A percentile compares a stretch with the other conserved stretches of the same genome.
Evolutionary conservation across 139 green algal species (phyloP).

Genomic region (Coccomyxa sp.): DNA sequence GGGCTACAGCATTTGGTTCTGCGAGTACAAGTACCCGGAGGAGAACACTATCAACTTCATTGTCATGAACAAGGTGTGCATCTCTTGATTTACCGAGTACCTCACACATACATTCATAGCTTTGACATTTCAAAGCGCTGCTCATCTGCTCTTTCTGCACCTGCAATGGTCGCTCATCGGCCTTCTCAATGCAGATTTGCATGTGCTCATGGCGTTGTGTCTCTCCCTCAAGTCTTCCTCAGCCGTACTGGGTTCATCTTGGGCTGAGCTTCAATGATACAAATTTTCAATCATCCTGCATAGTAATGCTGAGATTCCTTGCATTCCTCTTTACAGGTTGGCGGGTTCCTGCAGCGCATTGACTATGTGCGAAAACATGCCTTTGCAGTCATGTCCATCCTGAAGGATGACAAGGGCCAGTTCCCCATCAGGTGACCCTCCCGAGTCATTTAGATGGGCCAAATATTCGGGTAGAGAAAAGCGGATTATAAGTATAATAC

Average conservation of each 20-base stretch:
- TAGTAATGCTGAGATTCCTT: too few relatives aligned
- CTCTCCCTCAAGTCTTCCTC: too few relatives aligned
- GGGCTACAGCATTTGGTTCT: slow-evolving; percentile 60
- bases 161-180: too few relatives aligned
- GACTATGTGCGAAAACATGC: slow-evolving; percentile 60
- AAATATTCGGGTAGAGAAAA: background rate
- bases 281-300: too few relatives aligned
- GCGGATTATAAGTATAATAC: background rate
- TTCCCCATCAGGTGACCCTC: slow-evolving; percentile 37
- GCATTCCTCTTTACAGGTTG: slow-evolving; percentile 13
- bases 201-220: too few relatives aligned
- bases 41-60: slow-evolving; percentile 67
- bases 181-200: too few relatives aligned
- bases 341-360: slow-evolving; percentile 60
- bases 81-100: background rate
- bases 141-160: too few relatives aligned
- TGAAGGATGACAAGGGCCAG: slow-evolving; percentile 42
- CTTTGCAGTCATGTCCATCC: slow-evolving; percentile 67
- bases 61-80: slow-evolving; percentile 60
- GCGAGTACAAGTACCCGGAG: slow-evolving; percentile 66
- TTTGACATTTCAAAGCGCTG: too few relatives aligned
- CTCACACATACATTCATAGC: background rate
- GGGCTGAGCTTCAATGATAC: too few relatives aligned
- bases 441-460: background rate
- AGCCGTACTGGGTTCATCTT: too few relatives aligned